Base-by-base conservation (phyloP, 352 stramenopile species). In the Blastocystis sp. region DNA sequence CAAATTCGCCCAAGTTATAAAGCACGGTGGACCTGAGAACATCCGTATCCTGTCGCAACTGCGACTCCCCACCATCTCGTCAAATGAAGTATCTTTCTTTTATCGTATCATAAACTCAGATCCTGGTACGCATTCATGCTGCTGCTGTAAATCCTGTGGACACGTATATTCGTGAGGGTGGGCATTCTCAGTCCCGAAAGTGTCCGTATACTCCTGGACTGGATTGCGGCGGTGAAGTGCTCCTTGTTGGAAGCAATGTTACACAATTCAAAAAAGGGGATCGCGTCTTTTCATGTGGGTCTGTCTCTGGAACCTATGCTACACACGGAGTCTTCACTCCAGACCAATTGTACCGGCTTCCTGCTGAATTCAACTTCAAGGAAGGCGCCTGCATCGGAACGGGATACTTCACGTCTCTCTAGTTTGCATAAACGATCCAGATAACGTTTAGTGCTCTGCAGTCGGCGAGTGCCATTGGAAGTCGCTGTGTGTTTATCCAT, bases 381-480 rank as follows among this genome's bases (percentile, higher is more conserved):
- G 53, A 0, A 40, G 75, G 57, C 21, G 75, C 75, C 24, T 72
- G 57, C 36, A 27, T 85, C 21, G 75, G 75, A 38, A 85, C 75
- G n/a, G 57, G 57, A 32, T 85, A 85, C 51, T 85, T 85, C 54
- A 85, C 75, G 14, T 72, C 75, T 75, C 63, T 76, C 32, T 85
- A 73, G 75, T 85, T 51, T 1, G 0, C 38, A 9, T 65, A 38
- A 7, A 69, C 7, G 27, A 54, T 73, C 11, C 4, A 11, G 16
- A 9, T 73, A 14, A 85, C 32, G 14, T 44, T 16, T 85, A 85
- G 75, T 73, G 75, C 75, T 18, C 9, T 76, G 4, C 63, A 76
- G 32, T 63, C 49, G 24, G 38, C 49, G 27, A 8, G 48, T 16
- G 6, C 18, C 11, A 42, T 76, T 48, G 32, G 42, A 32, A 56